Evolutionary conservation across 495 filamentous ascomycete species (phyloP), one percentile per base, ranked within the genome.

Genomic region (Schizothecium vesticola): DNA sequence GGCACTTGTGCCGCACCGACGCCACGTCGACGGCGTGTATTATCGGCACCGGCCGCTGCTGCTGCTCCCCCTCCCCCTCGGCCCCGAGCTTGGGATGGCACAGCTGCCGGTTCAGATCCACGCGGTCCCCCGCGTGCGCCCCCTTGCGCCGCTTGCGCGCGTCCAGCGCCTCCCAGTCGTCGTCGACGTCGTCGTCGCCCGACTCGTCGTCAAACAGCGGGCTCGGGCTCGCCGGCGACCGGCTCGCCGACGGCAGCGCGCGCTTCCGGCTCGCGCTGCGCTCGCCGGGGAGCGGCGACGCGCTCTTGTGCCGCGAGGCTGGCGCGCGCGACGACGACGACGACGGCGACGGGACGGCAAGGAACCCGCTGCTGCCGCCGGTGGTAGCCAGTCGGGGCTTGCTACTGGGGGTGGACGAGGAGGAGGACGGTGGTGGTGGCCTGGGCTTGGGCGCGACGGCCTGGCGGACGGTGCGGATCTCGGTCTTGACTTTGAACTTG

Each of bases 21-120:
- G 88, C 88, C 59, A 92, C 87, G 65, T 91, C 87, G 22, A 84
- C 84, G 0, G 90, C 90, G 74, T 94, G 91, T 51, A 92, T 86
- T 9, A 84, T 77, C 59, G 79, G 79, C 43, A 78, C 71, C 56
- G 66, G 58, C 16, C 67, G 67, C 19, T 64, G 59, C 56, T n/a
- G n/a, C n/a, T n/a, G n/a, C n/a, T n/a, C n/a, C n/a, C 72, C 67
- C 3, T 29, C 64, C 60, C 82, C 86, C 23, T 86, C 80, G 8
- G 84, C 85, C 68, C 88, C 89, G 26, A 87, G 82, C 72, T 85
- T 85, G 66, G 85, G 79, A 22, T 87, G 88, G 59, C 86, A 82
- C 67, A 93, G 69, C 68, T 83, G 80, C 64, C 91, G 83, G 61
- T 85, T 86, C 36, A 78, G 73, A 73, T 92, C 90, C 12, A 77